Evolutionary conservation across 176 grass and related monocot genomes (phyloP).

Genomic region (Carex scoparia): DNA sequence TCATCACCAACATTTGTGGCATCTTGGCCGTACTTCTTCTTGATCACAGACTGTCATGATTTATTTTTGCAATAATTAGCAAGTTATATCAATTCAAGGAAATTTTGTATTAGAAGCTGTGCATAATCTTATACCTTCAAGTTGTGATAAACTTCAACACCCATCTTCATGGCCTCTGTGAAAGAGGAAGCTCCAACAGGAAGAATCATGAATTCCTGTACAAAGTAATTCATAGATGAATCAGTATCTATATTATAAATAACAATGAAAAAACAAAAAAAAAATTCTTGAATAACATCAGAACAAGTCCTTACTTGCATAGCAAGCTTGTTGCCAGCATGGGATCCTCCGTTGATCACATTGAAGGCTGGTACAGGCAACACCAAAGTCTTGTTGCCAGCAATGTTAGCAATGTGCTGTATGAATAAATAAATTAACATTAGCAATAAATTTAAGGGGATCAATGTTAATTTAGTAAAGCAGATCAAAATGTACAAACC

Average conservation of each 20-base stretch:
- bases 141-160: conserved; percentile 93
- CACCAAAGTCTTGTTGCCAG: conserved; percentile 70
- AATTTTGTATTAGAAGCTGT: not conserved
- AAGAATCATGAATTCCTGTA: conserved; percentile 96
- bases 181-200: conserved; percentile 85
- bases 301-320: conserved; percentile 15
- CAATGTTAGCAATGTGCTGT: conserved; percentile 83
- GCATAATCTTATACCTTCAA: conserved; percentile 46
- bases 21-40: conserved; percentile 98
- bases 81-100: not conserved
- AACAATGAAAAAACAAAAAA: not conserved
- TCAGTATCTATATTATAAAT: conserved; percentile 4
- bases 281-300: not conserved
- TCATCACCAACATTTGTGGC: conserved; percentile 97
- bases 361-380: conserved; percentile 87
- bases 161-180: conserved; percentile 97
- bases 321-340: conserved; percentile 86
- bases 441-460: not conserved
- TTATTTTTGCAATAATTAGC: not conserved
- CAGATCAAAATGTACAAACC: conserved; percentile 29
- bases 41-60: conserved; percentile 60
- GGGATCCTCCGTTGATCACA: conserved; percentile 96
- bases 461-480: not conserved
- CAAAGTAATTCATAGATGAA: conserved; percentile 5
- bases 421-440: conserved; percentile 8